phyloP scores from a whole-genome alignment of 257 asterid species.

The Solanum dulcamara region DNA sequence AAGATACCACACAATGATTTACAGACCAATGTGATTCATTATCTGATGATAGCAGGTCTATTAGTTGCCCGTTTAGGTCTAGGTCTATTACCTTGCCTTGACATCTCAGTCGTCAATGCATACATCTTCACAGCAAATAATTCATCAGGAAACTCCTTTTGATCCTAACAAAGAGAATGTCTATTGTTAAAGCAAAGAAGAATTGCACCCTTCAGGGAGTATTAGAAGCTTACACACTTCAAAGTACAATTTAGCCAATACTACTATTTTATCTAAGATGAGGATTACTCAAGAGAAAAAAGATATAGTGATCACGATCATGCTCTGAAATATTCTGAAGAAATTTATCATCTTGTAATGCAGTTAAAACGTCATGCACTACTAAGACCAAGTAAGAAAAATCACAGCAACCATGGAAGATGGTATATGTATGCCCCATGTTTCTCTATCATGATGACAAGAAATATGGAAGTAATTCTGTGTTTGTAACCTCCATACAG shows the following conservation, averaged over 20 bases:
- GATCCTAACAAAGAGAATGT: conserved; percentile 40
- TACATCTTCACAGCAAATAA: conserved; percentile 86
- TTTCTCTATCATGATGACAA: background rate
- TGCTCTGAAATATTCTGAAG: background rate
- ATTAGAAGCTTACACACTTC: background rate
- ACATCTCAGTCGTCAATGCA: conserved; percentile 65
- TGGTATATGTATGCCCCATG: background rate
- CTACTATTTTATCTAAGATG: background rate
- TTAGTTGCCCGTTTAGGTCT: conserved; percentile 36
- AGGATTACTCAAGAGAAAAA: background rate
- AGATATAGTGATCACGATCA: background rate
- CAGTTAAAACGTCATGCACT: background rate
- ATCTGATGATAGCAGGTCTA: conserved; percentile 65
- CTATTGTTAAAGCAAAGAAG: background rate
- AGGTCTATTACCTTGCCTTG: conserved; percentile 29
- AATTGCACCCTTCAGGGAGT: background rate
- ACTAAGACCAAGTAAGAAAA: background rate
- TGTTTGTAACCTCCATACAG: background rate
- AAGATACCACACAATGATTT: background rate
- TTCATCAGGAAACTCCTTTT: conserved; percentile 65
- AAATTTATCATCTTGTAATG: background rate
- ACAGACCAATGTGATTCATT: conserved; percentile 1
- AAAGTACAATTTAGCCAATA: background rate
- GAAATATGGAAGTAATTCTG: background rate
- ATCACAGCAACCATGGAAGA: background rate